Evolutionary conservation across 768 basidiomycete genomes (phyloP), one percentile per base, ranked within the genome.

Genomic region (Serendipita sp.): DNA sequence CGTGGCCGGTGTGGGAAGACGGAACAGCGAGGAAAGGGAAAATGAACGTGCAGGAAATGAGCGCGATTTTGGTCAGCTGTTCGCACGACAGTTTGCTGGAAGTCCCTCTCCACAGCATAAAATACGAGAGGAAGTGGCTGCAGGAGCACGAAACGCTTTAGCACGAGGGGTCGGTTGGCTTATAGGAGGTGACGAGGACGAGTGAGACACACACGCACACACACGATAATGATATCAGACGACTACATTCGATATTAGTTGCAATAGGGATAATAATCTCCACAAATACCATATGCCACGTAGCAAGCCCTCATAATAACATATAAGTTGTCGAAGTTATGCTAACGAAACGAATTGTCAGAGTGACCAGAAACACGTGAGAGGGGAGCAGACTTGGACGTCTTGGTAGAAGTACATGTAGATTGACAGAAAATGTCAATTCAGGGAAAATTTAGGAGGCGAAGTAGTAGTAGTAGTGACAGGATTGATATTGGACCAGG

Each of bases 151-250:
- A 58, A 80, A 86, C 37, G 90, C 84, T 2, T 73, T 98, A 46
- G 88, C 90, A 44, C 86, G 87, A 70, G 95, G 95, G 5, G 90
- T 98, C 63, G 94, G 94, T 34, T 98, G 95, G 95, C 78, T 98
- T 34, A 85, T 98, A 65, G 95, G 95, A 46, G 88, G 85, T 11
- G 92, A 93, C 66, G 53, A 45, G 28, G 44, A 46, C 46, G 45
- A 45, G 28, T 32, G 44, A 32, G 7, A 24, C 24, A 24, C 24
- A 24, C 24, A 24, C 24, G 1, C 24, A 24, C 24, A 24, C 24
- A 24, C 24, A 24, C 24, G 24, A 24, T 24, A 24, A 24, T 24
- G 24, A 24, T 13, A 13, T 5, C 7, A 13, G 38, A 41, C 38
- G 24, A 41, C 38, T 41, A 41, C 38, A 41, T 41, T 41, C 38